These are phyloP conservation scores for Corymbia maculata DNA, from an alignment of 345 rosid genomes.

Conservation along the genomic window DNA sequence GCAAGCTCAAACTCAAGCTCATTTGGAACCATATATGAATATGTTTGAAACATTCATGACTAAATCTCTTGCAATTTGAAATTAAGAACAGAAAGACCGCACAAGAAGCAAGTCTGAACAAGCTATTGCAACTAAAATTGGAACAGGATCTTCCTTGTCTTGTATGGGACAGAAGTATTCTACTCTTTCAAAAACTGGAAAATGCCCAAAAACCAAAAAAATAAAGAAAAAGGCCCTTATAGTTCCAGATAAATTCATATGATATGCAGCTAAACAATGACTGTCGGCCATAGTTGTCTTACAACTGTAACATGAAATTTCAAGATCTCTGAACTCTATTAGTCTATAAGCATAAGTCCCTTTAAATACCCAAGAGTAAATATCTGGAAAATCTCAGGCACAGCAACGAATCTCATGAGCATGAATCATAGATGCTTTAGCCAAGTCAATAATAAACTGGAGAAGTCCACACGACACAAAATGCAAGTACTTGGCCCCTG, in stretches of 20 bases:
- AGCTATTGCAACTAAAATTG: neutral
- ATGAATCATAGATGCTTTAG: neutral
- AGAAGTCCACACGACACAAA: neutral
- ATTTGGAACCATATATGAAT: neutral
- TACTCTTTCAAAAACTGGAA: neutral
- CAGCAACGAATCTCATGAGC: neutral
- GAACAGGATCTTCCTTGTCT: neutral
- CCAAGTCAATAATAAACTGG: neutral
- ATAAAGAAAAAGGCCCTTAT: neutral
- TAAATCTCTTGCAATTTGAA: neutral
- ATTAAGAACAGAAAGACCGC: neutral
- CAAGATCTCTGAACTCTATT: neutral
- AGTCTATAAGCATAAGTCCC: neutral
- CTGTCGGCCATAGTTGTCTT: neutral
- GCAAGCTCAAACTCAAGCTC: neutral
- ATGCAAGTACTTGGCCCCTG: neutral
- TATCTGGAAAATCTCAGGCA: neutral
- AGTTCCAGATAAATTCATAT: neutral
- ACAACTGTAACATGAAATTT: neutral
- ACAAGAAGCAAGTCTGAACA: neutral
- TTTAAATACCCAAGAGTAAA: neutral
- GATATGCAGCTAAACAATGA: neutral
- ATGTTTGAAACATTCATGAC: neutral
- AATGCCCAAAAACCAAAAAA: neutral
- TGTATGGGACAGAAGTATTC: neutral